Base-by-base conservation (phyloP, 1,284 basidiomycete genomes). In the Cutaneotrichosporon sp. region DNA sequence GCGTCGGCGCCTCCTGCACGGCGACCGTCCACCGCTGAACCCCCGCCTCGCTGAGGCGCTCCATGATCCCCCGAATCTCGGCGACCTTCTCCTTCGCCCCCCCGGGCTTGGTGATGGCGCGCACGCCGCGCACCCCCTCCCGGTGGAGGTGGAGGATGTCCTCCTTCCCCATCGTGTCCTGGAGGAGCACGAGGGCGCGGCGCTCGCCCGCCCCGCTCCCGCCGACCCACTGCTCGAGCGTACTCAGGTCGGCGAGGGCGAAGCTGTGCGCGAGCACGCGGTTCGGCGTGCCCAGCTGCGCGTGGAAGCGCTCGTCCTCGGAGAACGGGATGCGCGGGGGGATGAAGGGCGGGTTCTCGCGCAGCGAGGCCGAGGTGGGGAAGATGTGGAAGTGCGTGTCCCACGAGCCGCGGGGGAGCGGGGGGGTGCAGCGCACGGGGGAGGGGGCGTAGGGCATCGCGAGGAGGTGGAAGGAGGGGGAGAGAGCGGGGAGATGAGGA, bases 371-470 rank as follows among this genome's bases (percentile, higher is more conserved):
- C n/a, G 22, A 43, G 14, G 54, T 22, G 3, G 60, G 60, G 52
- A 58, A 62, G 56, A 62, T 54, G 60, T 62, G 60, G 56, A 62
- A 62, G 56, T 62, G 60, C 31, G 60, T 62, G 56, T 62, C 60
- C 56, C 56, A 54, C 7, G 42, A 36, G 4, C 56, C 60, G 10
- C 0, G 14, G 3, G 60, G 60, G n/a, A 62, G 56, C 10, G 45
- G 22, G 14, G 54, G 43, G 29, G 45, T 25, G 25, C 45, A 20
- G 22, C 20, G 36, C 29, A 22, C 34, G 1, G 33, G 10, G 9
- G 52, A 38, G 6, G 52, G 52, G 8, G 52, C 20, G 52, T 36
- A 38, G 47, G 27, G 47, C 47, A 31, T 50, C 2, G 18, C 16
- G 7, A 24, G 25, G 27, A 18, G 25, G 38, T 7, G 22, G 47